Base-by-base conservation (phyloP, 306 rosid species). In the Casuarina glauca region DNA sequence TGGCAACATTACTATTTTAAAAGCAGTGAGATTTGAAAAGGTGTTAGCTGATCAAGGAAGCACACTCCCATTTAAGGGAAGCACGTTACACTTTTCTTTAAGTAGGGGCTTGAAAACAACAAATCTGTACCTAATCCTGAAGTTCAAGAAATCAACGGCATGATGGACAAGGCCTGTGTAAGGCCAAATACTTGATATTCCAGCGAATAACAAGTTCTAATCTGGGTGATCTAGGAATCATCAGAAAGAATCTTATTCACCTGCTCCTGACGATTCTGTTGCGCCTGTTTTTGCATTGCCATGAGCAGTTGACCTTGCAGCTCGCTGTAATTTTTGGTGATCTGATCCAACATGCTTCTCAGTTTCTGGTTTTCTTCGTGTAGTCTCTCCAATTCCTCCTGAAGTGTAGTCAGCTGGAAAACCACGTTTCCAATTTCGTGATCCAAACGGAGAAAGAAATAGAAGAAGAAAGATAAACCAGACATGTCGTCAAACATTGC, bases 331-430 rank as follows among this genome's bases (percentile, higher is more conserved):
- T 79, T 84, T 76, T 57, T 87, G 58, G 81, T 79, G 58, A 87
- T 81, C 78, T 84, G 88, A 53, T 87, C 88, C 74, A 87, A 69
- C 81, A 66, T 67, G 48, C 17, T 76, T 70, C 63, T 84, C 62
- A 87, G 20, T 51, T 69, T 87, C 39, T 26, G 16, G 72, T 87
- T 87, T 57, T 87, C 90, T 73, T 77, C 84, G 53, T 81, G 86
- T 26, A 87, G 55, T 73, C 72, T 87, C 57, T 73, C 35, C 61
- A 87, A 76, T 75, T 87, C 84, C 53, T 50, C 74, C 76, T 64
- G 72, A 64, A 84, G 42, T 41, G 1, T 64, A 45, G 50, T 74
- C 72, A 70, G 1, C 89, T 86, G 69, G 57, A 11, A 46, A 69
- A 4, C 39, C 55, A 46, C 3, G 26, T 17, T 66, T 39, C 64